Conservation (phyloP, 257 asterid species). For the Solanum okadae region DNA sequence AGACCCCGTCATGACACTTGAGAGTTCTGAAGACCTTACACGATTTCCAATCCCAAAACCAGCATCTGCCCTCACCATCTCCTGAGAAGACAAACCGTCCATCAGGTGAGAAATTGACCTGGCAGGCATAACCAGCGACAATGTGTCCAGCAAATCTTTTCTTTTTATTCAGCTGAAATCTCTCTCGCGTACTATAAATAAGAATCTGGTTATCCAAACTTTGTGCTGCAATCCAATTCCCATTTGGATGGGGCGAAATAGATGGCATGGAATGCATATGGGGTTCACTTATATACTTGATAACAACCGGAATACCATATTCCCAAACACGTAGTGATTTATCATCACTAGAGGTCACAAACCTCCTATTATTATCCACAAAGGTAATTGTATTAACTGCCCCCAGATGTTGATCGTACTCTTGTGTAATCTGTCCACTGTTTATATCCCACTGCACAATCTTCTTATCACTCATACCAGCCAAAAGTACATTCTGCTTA, state of each 20-base stretch:
- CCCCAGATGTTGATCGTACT: constrained; percentile 98
- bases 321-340: constrained; percentile 97
- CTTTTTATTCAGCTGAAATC: constrained; percentile 95
- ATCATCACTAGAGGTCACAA: constrained; percentile 96
- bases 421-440: constrained; percentile 92
- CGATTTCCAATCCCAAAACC: constrained; percentile 99
- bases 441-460: constrained; percentile 99
- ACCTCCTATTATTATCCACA: constrained; percentile 93
- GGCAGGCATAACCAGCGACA: constrained; percentile 96
- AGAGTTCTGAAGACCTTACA: constrained; percentile 93
- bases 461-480: constrained; percentile 99
- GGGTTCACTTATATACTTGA: constrained; percentile 94
- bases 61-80: constrained; percentile 97
- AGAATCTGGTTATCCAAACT: constrained; percentile 98
- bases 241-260: constrained; percentile 77
- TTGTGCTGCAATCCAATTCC: constrained; percentile 96
- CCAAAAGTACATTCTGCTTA: constrained; percentile 91
- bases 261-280: constrained; percentile 99
- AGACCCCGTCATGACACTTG: constrained; percentile 93
- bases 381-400: constrained; percentile 96
- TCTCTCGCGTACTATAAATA: constrained; percentile 86
- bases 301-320: constrained; percentile 95
- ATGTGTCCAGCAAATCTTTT: constrained; percentile 97
- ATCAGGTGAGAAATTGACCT: constrained; percentile 96
- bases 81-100: constrained; percentile 97